Percentiles rank a stretch among this genome's conserved stretches.
These are phyloP conservation scores for Mucor piriformis DNA, from an alignment of 371 early-diverging fungal species.

Conservation along the genomic window DNA sequence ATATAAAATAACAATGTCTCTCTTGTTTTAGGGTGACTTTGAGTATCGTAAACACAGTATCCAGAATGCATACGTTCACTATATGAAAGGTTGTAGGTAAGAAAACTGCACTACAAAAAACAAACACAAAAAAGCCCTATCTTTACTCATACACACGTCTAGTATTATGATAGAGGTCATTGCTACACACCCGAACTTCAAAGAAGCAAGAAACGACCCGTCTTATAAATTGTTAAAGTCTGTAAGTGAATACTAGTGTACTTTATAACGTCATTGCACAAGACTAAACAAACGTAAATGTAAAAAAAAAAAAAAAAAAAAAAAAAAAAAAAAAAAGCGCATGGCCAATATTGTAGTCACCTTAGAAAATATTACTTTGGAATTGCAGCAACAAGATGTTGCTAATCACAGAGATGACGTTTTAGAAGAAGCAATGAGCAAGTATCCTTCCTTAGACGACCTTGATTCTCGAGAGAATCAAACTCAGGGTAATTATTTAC, in stretches of 20 bases:
- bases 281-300: too few relatives aligned
- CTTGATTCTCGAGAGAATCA: constrained; percentile 1
- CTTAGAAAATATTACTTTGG: constrained; percentile 22
- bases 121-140: too few relatives aligned
- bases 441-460: constrained; percentile 12
- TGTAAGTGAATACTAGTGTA: constrained; percentile 32
- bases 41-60: neutral
- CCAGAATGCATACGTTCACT: constrained; percentile 24
- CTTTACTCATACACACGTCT: neutral
- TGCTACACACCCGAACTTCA: constrained; percentile 45
- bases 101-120: neutral
- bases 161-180: constrained; percentile 64
- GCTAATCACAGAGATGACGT: neutral
- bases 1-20: neutral
- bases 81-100: constrained; percentile 33
- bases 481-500: neutral
- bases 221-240: constrained; percentile 46
- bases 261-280: constrained; percentile 13
- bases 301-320: too few relatives aligned
- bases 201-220: constrained; percentile 37
- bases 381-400: constrained; percentile 20
- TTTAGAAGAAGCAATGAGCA: constrained; percentile 6
- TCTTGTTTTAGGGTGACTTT: constrained; percentile 20
- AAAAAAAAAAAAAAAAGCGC: constrained; percentile 32
- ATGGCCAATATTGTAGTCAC: constrained; percentile 30